A percentile compares a stretch with the other conserved stretches of the same genome.
Evolutionary conservation across 768 basidiomycete genomes (phyloP).

Genomic region (Rhizopogon rudus): DNA sequence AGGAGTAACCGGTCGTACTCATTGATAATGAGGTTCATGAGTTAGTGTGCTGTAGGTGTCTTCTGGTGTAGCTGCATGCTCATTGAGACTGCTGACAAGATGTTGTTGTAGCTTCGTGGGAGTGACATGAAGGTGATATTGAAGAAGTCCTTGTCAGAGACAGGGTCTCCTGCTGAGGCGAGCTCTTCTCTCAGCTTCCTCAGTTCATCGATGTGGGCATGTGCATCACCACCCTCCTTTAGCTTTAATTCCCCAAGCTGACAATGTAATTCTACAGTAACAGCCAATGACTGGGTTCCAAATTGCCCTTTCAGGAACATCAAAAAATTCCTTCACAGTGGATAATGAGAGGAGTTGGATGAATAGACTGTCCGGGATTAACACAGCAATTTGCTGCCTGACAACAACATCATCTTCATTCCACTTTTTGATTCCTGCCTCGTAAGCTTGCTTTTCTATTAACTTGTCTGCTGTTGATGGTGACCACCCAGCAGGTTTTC

Average conservation of each 20-base stretch:
- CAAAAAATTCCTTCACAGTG: not conserved
- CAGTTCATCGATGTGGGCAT: conserved; percentile 9
- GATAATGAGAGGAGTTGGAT: not conserved
- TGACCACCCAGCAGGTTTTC: not conserved
- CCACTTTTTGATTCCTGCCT: conserved; percentile 13
- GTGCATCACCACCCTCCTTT: too few species aligned
- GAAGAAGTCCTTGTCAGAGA: conserved; percentile 26
- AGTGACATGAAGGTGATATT: conserved; percentile 32
- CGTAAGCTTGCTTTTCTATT: not conserved
- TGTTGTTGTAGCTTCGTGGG: conserved; percentile 28
- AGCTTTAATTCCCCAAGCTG: too few species aligned
- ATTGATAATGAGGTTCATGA: conserved; percentile 7
- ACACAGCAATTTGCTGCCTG: conserved; percentile 6
- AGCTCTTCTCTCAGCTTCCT: conserved; percentile 27
- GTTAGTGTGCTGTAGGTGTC: conserved; percentile 8
- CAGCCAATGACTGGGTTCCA: too few species aligned
- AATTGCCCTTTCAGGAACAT: conserved; percentile 7
- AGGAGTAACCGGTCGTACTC: conserved; percentile 13
- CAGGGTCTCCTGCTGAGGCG: conserved; percentile 25
- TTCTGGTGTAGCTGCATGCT: not conserved
- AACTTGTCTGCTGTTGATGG: conserved; percentile 3
- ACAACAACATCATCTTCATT: conserved; percentile 7
- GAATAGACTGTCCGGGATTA: not conserved
- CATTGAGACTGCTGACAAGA: conserved; percentile 24
- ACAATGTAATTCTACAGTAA: too few species aligned